Conservation (phyloP, 208 protist species). For the Crithidia acanthocephali region DNA sequence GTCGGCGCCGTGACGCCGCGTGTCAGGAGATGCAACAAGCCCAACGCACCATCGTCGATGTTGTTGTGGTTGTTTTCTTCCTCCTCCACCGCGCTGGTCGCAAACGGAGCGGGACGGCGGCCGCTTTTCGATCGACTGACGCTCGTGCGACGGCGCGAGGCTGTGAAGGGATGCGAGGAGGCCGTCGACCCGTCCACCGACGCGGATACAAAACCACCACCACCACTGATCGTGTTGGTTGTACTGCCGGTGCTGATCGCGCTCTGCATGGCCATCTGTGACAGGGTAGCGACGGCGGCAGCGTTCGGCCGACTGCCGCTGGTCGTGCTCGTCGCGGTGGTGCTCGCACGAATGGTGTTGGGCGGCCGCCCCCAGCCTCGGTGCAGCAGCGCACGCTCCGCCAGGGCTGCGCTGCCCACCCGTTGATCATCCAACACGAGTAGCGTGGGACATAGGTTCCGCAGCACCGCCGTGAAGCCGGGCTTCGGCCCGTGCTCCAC, state of each 20-base stretch:
- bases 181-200: background rate
- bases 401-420: conserved; percentile 49
- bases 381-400: conserved; percentile 41
- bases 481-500: conserved; percentile 31
- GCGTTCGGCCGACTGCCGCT: background rate
- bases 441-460: conserved; percentile 86
- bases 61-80: background rate
- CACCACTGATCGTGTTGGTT: too few species aligned
- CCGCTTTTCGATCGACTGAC: background rate
- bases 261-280: background rate
- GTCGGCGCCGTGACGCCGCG: conserved; percentile 56
- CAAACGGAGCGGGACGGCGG: conserved; percentile 24
- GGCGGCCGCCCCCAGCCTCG: conserved; percentile 40
- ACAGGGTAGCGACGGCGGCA: background rate
- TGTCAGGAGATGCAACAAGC: conserved; percentile 72
- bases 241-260: background rate
- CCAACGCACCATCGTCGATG: conserved; percentile 38
- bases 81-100: background rate
- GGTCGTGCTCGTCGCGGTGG: background rate
- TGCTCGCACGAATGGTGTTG: conserved; percentile 25
- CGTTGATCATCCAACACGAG: conserved; percentile 68
- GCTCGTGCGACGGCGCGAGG: conserved; percentile 15
- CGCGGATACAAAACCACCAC: background rate
- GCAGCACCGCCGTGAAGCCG: conserved; percentile 54
- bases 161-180: conserved; percentile 23